These are phyloP conservation scores for Ganoderma lingzhi DNA, from an alignment of 1,284 basidiomycete species.

Conservation along the genomic window DNA sequence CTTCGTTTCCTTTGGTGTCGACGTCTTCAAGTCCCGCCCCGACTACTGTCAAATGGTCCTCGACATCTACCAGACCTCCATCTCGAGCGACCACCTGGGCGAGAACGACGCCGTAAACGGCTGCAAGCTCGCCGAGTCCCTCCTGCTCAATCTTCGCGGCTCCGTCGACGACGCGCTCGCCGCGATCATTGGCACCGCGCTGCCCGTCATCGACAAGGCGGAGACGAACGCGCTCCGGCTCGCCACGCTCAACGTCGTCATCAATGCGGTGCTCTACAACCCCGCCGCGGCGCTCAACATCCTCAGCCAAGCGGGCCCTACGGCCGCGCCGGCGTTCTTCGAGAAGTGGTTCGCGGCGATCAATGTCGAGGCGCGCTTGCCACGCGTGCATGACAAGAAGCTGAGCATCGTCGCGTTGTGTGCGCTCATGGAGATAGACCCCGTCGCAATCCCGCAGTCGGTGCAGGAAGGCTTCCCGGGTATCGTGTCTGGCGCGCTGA, in stretches of 20 bases:
- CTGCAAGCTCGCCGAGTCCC: conserved; percentile 86
- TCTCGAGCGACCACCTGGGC: conserved; percentile 79
- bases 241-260: conserved; percentile 83
- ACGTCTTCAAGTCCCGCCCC: conserved; percentile 73
- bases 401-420: conserved; percentile 81
- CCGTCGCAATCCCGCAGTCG: conserved; percentile 60
- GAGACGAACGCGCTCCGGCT: conserved; percentile 75
- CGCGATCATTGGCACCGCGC: conserved; percentile 67
- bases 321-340: conserved; percentile 75
- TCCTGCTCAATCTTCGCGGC: conserved; percentile 83
- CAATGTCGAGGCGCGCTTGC: conserved; percentile 66
- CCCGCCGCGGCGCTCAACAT: conserved; percentile 77
- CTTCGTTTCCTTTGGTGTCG: conserved; percentile 86
- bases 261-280: conserved; percentile 90
- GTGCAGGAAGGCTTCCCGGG: conserved; percentile 77
- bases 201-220: conserved; percentile 64
- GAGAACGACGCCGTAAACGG: conserved; percentile 87
- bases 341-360: conserved; percentile 82
- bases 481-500: conserved; percentile 74
- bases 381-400: conserved; percentile 93
- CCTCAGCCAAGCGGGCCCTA: conserved; percentile 71
- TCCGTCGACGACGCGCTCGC: conserved; percentile 76
- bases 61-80: conserved; percentile 85
- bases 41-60: conserved; percentile 86
- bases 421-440: conserved; percentile 74